Percentiles rank a stretch among this genome's conserved stretches.
phyloP scores from a whole-genome alignment of 225 moss, liverwort and hornwort species.

The Climacium dendroides region DNA sequence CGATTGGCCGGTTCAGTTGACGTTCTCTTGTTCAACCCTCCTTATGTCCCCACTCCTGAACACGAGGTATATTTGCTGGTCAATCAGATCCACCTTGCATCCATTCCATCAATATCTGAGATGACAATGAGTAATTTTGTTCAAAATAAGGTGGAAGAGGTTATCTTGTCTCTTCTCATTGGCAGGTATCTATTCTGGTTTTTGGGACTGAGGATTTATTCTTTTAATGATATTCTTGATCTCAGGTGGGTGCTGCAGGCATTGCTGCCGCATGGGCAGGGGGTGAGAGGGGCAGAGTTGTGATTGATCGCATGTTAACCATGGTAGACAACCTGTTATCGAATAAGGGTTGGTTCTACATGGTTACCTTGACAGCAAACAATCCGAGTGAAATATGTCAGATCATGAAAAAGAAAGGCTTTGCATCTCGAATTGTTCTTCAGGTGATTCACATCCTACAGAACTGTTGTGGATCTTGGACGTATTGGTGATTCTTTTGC shows the following conservation, averaged over 20 bases:
- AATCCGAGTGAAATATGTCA: constrained; percentile 93
- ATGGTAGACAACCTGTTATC: constrained; percentile 73
- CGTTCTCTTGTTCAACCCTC: constrained; percentile 92
- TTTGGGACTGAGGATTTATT: neutral
- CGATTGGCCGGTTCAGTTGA: constrained; percentile 83
- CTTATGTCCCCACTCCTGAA: constrained; percentile 91
- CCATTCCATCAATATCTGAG: neutral
- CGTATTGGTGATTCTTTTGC: neutral
- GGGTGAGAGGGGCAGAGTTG: constrained; percentile 74
- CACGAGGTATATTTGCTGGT: constrained; percentile 44
- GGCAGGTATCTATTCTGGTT: neutral
- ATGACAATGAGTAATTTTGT: neutral
- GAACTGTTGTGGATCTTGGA: neutral
- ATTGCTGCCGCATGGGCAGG: constrained; percentile 92
- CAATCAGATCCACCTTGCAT: neutral
- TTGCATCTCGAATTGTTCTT: constrained; percentile 79
- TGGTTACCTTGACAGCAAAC: constrained; percentile 90
- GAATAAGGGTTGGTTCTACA: constrained; percentile 85
- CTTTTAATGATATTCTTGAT: neutral
- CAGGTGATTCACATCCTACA: constrained; percentile 15
- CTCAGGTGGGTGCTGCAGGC: constrained; percentile 67
- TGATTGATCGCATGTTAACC: constrained; percentile 81
- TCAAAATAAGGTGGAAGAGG: neutral
- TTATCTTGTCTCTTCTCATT: neutral
- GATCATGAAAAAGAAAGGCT: constrained; percentile 93